phyloP scores from a whole-genome alignment of 352 stramenopile species.

The Blastocystis sp. region DNA sequence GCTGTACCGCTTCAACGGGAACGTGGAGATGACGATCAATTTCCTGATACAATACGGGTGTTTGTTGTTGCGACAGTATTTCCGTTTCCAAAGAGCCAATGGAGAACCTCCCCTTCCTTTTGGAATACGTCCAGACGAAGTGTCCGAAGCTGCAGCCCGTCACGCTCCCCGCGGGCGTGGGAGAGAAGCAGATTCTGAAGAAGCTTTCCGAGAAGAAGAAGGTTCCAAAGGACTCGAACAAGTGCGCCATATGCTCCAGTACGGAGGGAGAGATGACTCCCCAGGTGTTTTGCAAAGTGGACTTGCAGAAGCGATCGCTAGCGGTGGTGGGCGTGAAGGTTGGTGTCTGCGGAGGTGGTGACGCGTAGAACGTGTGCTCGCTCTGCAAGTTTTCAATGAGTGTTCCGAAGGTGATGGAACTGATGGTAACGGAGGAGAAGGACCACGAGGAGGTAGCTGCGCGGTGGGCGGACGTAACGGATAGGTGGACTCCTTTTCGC shows the following conservation, averaged over 20 bases:
- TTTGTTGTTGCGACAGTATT: too few species aligned
- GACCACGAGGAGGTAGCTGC: constrained; percentile 19
- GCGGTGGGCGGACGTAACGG: neutral
- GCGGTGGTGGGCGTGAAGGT: constrained; percentile 32
- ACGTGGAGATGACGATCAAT: constrained; percentile 61
- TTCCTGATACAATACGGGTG: constrained; percentile 18
- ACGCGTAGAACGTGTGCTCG: constrained; percentile 43
- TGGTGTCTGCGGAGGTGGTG: neutral
- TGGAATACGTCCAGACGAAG: constrained; percentile 7
- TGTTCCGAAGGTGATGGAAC: constrained; percentile 43
- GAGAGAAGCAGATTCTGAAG: constrained; percentile 22
- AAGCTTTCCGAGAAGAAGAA: neutral
- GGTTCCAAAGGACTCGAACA: neutral
- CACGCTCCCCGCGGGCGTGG: constrained; percentile 26
- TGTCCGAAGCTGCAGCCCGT: constrained; percentile 38
- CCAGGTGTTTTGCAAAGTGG: constrained; percentile 45
- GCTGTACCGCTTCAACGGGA: constrained; percentile 41
- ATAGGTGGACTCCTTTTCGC: constrained; percentile 38
- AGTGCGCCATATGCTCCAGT: constrained; percentile 39
- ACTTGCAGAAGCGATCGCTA: neutral
- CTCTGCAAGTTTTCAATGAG: constrained; percentile 50
- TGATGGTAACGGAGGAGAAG: constrained; percentile 8
- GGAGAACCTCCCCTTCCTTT: constrained; percentile 54
- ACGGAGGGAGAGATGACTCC: neutral
- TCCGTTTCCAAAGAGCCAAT: constrained; percentile 15